Percentiles rank a stretch among this genome's conserved stretches.
Conservation (phyloP, 1,139 yeast genomes). For the Sugiyamaella pinicola region DNA sequence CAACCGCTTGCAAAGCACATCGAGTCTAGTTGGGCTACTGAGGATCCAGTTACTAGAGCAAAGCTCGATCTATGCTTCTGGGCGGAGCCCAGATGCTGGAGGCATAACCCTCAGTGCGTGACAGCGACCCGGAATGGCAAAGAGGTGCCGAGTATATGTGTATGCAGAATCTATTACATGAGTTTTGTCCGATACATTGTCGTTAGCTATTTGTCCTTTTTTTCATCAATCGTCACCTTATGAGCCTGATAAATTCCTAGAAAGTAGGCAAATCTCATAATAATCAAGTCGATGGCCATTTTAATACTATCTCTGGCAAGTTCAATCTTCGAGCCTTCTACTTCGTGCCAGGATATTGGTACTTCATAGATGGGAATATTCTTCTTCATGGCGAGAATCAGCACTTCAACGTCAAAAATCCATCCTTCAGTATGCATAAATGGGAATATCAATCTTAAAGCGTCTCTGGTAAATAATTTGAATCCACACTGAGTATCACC, state of each 20-base stretch:
- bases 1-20: no score
- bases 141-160: no score
- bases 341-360: slow-evolving; percentile 95
- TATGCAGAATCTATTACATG: no score
- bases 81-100: no score
- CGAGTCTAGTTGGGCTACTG: no score
- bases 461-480: slow-evolving; percentile 76
- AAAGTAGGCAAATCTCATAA: slow-evolving; percentile 84
- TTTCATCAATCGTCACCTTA: slow-evolving; percentile 22
- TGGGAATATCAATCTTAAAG: slow-evolving; percentile 72
- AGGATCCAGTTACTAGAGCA: no score
- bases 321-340: slow-evolving; percentile 91
- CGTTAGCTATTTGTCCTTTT: slow-evolving; percentile 12
- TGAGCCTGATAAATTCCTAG: slow-evolving; percentile 73
- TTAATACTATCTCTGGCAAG: slow-evolving; percentile 85
- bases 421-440: slow-evolving; percentile 96
- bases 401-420: slow-evolving; percentile 95
- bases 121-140: no score
- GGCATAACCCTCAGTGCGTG: no score
- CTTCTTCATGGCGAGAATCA: slow-evolving; percentile 77
- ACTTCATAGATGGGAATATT: slow-evolving; percentile 68
- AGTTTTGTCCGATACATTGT: not conserved
- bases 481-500: slow-evolving; percentile 98
- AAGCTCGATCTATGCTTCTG: no score
- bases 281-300: slow-evolving; percentile 95